Base-by-base conservation (phyloP, 352 stramenopile genomes). In the Pythium coloratum region DNA sequence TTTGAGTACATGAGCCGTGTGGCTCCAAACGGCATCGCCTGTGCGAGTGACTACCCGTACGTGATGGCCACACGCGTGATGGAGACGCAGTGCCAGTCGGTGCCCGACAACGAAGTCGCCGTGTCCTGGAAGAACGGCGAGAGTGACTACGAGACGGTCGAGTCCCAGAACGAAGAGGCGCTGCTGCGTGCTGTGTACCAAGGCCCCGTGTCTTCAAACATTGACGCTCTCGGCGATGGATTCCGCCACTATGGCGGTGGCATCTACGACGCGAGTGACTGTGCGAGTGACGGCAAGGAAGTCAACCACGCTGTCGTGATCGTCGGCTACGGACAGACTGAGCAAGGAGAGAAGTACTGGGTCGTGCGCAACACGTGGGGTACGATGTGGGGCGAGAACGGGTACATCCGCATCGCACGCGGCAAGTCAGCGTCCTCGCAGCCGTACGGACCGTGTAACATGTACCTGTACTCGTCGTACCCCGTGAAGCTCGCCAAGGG, bases 281-380 rank as follows among this genome's bases (percentile, higher is more conserved):
- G 90, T 62, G 69, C 72, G 12, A 89, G 76, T 42, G 79, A 92
- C 38, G 88, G 86, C 18, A 76, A 92, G 6, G 80, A 87, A 61
- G 81, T 95, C n/a, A 92, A 95, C 66, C 87, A 97, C 64, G 90
- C 90, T 4, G 88, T 97, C 18, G 87, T 96, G 49, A 42, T 94
- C 30, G 86, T 95, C 7, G 90, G 90, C 7, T 97, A 91, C 62
- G 90, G 86, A 47, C 76, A 94, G 61, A 94, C 82, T 1, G 73
- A 77, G 2, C 64, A 70, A 12, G 88, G 86, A 1, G 74, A 92
- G 1, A 76, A 92, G 65, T 97, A 93, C 74, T 97, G 90, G 90
- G 80, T 95, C 58, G 76, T 97, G 26, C 91, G 91, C 24, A 97
- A 97, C 71, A 95, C 84, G 12, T 97, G 90, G 90, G 89, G 90